These are phyloP conservation scores for Ophiostoma pallidulum DNA, from an alignment of 2,329 filamentous ascomycete genomes.

Conservation along the genomic window DNA sequence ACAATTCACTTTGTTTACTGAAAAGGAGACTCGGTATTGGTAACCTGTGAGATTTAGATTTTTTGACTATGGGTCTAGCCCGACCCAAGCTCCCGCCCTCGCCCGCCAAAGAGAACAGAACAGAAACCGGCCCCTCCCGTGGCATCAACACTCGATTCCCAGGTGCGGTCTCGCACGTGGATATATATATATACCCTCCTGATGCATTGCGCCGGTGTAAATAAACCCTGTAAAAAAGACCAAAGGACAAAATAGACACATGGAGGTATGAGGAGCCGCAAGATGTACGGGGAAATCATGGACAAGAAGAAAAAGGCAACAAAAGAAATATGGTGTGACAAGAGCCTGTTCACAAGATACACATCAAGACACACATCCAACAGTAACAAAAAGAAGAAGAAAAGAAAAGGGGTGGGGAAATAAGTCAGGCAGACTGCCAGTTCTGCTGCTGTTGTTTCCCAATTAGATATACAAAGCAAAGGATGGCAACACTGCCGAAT, in stretches of 20 bases:
- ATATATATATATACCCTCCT: constrained; percentile 13
- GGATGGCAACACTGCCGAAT: too few species aligned
- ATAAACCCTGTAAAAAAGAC: constrained; percentile 1
- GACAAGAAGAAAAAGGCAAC: not conserved
- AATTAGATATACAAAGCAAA: not conserved
- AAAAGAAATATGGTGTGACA: not conserved
- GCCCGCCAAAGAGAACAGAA: too few species aligned
- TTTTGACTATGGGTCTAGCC: too few species aligned
- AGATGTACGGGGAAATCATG: not conserved
- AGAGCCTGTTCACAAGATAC: too few species aligned
- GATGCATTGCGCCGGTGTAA: constrained; percentile 15
- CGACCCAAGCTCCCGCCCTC: too few species aligned
- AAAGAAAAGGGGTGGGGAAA: not conserved
- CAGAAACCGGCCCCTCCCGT: not conserved
- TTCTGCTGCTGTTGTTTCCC: too few species aligned
- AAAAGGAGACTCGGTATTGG: too few species aligned
- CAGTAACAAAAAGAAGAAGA: not conserved
- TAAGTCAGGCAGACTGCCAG: too few species aligned
- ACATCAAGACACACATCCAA: too few species aligned
- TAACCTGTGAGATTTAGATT: too few species aligned
- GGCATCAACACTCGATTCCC: too few species aligned
- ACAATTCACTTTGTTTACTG: too few species aligned
- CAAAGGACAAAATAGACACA: not conserved
- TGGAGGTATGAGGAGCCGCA: not conserved
- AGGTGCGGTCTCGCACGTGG: constrained; percentile 5